Evolutionary conservation across 192 early-diverging fungal genomes (phyloP).

Genomic region (Piromyces finnis): DNA sequence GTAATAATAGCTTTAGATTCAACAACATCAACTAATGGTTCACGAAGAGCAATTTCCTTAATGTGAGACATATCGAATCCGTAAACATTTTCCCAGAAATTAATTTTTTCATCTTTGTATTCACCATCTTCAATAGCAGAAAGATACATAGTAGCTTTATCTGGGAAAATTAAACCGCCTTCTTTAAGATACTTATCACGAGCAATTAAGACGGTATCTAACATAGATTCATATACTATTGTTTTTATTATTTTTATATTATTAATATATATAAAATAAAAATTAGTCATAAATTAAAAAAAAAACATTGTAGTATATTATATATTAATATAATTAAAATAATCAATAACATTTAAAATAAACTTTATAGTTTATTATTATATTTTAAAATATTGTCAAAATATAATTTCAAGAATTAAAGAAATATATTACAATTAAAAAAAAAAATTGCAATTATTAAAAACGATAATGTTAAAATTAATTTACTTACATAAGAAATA

Average conservation of each 20-base stretch:
- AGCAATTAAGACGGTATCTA: constrained; percentile 96
- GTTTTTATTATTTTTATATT: not conserved
- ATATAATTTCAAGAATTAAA: too few species aligned
- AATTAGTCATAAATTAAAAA: too few species aligned
- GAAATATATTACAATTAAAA: too few species aligned
- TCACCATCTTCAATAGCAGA: constrained; percentile 88
- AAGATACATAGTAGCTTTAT: constrained; percentile 72
- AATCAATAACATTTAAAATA: too few species aligned
- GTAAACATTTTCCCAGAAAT: constrained; percentile 87
- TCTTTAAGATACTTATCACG: constrained; percentile 80
- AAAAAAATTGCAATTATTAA: too few species aligned
- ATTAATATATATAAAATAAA: not conserved
- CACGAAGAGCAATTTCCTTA: constrained; percentile 64
- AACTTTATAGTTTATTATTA: too few species aligned
- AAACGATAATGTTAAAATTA: too few species aligned
- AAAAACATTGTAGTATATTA: too few species aligned
- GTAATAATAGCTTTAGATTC: constrained; percentile 69
- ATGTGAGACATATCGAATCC: constrained; percentile 95
- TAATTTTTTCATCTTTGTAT: constrained; percentile 79
- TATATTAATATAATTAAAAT: too few species aligned
- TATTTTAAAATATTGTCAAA: too few species aligned
- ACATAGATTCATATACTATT: constrained; percentile 82
- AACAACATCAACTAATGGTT: constrained; percentile 93
- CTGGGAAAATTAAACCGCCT: constrained; percentile 80
- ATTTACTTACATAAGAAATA: constrained; percentile 64